These are phyloP conservation scores for Coriaria nepalensis DNA, from an alignment of 306 rosid species.

Conservation along the genomic window DNA sequence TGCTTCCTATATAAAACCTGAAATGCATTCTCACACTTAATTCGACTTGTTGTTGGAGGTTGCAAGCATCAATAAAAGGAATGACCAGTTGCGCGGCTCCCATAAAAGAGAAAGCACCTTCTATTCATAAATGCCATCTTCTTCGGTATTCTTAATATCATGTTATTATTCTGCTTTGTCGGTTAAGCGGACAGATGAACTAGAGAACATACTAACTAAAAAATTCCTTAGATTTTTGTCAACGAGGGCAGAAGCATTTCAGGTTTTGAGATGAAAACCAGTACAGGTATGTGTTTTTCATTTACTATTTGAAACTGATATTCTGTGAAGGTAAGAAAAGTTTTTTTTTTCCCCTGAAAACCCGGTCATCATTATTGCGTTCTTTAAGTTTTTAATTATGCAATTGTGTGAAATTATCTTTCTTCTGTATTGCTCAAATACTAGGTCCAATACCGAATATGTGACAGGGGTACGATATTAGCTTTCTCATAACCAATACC, in stretches of 20 bases:
- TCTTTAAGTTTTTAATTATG: too few relatives aligned
- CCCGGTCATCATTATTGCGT: not conserved
- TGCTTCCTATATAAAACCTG: too few relatives aligned
- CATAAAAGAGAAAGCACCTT: too few relatives aligned
- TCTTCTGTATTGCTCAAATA: too few relatives aligned
- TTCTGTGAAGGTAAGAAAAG: not conserved
- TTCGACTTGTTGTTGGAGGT: too few relatives aligned
- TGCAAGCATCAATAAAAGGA: too few relatives aligned
- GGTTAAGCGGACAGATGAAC: slow-evolving; percentile 98
- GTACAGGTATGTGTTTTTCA: slow-evolving; percentile 45
- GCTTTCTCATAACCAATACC: slow-evolving; percentile 91
- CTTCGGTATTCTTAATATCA: not conserved
- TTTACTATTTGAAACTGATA: too few relatives aligned
- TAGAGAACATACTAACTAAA: slow-evolving; percentile 87
- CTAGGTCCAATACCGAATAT: too few relatives aligned
- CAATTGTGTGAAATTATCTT: too few relatives aligned
- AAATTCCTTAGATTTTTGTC: slow-evolving; percentile 92
- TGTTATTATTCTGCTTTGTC: slow-evolving; percentile 22
- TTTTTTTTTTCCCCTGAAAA: not conserved
- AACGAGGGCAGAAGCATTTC: slow-evolving; percentile 98
- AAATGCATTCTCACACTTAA: too few relatives aligned
- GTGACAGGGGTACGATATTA: slow-evolving; percentile 85
- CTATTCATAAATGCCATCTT: slow-evolving; percentile 1
- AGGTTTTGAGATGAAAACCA: slow-evolving; percentile 88
- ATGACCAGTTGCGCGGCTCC: too few relatives aligned